Evolutionary conservation across 31 red algal genomes (phyloP).

Genomic region (Endocladia muricata): DNA sequence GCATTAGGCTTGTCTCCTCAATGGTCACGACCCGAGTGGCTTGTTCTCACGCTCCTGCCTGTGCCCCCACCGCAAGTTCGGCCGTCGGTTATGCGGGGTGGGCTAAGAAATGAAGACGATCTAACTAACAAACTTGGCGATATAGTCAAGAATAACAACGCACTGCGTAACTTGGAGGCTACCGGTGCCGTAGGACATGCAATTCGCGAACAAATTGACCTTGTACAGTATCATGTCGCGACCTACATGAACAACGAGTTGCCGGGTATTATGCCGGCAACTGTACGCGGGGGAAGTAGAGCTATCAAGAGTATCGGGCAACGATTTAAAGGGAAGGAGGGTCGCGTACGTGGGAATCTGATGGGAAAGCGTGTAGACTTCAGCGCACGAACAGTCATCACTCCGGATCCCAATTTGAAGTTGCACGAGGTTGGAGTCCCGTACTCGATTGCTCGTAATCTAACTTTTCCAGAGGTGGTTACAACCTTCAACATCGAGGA

Average conservation of each 20-base stretch:
- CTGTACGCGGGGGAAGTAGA: conserved; percentile 62
- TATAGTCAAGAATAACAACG: conserved; percentile 94
- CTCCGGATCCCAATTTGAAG: conserved; percentile 90
- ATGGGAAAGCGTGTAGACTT: conserved; percentile 99
- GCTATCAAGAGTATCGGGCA: conserved; percentile 92
- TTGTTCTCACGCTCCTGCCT: conserved; percentile 82
- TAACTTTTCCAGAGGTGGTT: conserved; percentile 96
- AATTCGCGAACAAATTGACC: conserved; percentile 82
- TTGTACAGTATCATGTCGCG: conserved; percentile 95
- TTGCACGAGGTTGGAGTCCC: conserved; percentile 98
- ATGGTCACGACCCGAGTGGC: conserved; percentile 86
- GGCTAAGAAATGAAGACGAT: conserved; percentile 88
- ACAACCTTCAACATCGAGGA: conserved; percentile 85
- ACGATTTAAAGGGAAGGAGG: conserved; percentile 98
- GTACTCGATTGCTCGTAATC: conserved; percentile 79
- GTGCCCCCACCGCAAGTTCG: conserved; percentile 94
- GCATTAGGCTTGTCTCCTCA: conserved; percentile 67
- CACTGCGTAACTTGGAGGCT: conserved; percentile 64
- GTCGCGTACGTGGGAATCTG: conserved; percentile 93
- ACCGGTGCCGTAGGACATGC: conserved; percentile 79
- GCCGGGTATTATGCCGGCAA: conserved; percentile 78
- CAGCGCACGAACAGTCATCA: conserved; percentile 97
- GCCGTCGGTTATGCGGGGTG: conserved; percentile 91
- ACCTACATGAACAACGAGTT: conserved; percentile 98
- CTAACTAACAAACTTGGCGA: conserved; percentile 94